Base-by-base conservation (phyloP, 2,329 filamentous ascomycete species). In the Penicillium oxalicum region DNA sequence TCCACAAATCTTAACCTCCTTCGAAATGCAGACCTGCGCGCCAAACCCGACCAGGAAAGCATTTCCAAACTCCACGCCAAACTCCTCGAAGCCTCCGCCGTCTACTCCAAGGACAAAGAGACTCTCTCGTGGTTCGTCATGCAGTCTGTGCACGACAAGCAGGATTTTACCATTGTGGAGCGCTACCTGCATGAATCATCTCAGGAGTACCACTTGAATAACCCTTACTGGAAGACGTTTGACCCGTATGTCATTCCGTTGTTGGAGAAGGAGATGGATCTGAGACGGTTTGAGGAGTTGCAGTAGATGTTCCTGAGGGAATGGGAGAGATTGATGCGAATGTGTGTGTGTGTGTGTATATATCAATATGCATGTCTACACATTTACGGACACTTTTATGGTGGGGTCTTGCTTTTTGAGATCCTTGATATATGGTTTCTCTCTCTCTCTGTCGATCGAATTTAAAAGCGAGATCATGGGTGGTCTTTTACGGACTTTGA, bases 211-310 rank as follows among this genome's bases (percentile, higher is more conserved):
- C 80, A 83, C 62, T 74, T 83, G 13, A 77, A 79, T 61, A 87
- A 87, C 68, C 83, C 83, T 0, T 87, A 87, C 74, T 87, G 83
- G 83, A 78, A 86, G 73, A 87, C 84, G 0, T 88, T 88, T 59
- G 84, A 88, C 64, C 82, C 83, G 5, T 88, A 87, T 59, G 84
- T 88, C 28, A 74, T 81, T 41, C 86, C 85, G 2, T 63, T 88
- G 49, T 69, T 89, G 44, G 84, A 82, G 57, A 77, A 76, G 63
- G 75, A 78, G 7, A 88, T 88, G 83, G 85, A 88, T 64, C 65
- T 88, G 52, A 73, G 83, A 46, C 73, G 85, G 40, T 77, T 81
- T 54, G 81, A 87, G 65, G 86, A 89, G 69, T 86, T 60, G 81
- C 84, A 45, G 28, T 34, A 41, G 28, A 25, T 45, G 41, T 27